A percentile compares a stretch with the other conserved stretches of the same genome.
These are phyloP conservation scores for Xylariales sp. DNA, from an alignment of 2,329 filamentous ascomycete species.

Conservation along the genomic window DNA sequence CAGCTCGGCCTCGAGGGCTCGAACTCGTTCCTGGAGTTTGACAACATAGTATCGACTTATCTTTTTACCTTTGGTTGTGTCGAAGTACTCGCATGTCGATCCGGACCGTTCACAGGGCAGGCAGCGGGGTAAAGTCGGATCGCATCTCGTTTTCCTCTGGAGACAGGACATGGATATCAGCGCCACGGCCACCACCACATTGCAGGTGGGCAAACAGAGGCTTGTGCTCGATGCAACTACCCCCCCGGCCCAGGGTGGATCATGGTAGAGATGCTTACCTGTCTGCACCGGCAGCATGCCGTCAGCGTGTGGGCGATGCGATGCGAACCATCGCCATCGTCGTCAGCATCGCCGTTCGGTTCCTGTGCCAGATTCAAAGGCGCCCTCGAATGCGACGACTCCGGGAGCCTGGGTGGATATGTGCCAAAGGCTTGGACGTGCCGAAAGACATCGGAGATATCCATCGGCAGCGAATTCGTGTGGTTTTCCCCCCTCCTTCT, in stretches of 20 bases:
- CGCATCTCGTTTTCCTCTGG: slow-evolving; percentile 93
- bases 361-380: slow-evolving; percentile 24
- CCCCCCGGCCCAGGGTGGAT: not conserved
- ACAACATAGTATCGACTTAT: slow-evolving; percentile 92
- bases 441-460: slow-evolving; percentile 55
- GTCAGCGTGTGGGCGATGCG: slow-evolving; percentile 76
- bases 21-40: slow-evolving; percentile 81
- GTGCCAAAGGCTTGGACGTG: slow-evolving; percentile 46
- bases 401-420: slow-evolving; percentile 35
- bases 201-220: too few species aligned
- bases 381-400: slow-evolving; percentile 21
- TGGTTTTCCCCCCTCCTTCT: too few species aligned
- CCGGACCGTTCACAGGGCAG: slow-evolving; percentile 89
- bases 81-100: slow-evolving; percentile 91
- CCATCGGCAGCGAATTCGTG: slow-evolving; percentile 52
- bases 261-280: slow-evolving; percentile 45
- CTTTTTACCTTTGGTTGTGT: slow-evolving; percentile 79
- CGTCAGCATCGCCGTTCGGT: slow-evolving; percentile 35
- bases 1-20: slow-evolving; percentile 76
- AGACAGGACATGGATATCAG: too few species aligned
- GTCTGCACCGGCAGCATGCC: slow-evolving; percentile 74
- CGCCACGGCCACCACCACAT: too few species aligned
- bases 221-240: not conserved
- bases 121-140: slow-evolving; percentile 86
- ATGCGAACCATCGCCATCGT: slow-evolving; percentile 49